Conservation (phyloP, 768 basidiomycete species). For the Leucosporidium creatinivorum region DNA sequence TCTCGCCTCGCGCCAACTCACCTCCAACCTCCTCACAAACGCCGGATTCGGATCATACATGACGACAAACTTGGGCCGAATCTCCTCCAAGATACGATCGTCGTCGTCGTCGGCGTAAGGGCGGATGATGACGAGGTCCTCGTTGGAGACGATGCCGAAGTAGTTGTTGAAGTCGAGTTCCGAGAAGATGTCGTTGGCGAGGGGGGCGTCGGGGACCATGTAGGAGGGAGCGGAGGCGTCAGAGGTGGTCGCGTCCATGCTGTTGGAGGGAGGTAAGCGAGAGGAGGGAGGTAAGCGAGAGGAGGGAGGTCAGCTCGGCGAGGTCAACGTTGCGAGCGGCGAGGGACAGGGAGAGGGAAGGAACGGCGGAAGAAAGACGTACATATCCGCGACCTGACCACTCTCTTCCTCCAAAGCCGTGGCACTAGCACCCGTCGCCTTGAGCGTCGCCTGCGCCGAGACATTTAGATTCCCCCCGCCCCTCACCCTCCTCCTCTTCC, state of each 20-base stretch:
- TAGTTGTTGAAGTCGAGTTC: constrained; percentile 60
- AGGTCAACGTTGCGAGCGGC: too few species aligned
- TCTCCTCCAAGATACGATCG: constrained; percentile 75
- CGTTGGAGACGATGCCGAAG: constrained; percentile 70
- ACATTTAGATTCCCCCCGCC: constrained; percentile 54
- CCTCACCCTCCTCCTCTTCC: constrained; percentile 62
- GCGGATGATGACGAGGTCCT: constrained; percentile 75
- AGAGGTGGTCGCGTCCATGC: constrained; percentile 6
- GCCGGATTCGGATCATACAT: constrained; percentile 94
- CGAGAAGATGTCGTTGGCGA: constrained; percentile 34
- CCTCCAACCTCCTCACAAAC: constrained; percentile 86
- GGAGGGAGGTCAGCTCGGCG: too few species aligned
- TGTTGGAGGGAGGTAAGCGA: not conserved
- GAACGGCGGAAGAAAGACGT: not conserved
- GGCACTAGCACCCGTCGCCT: constrained; percentile 14
- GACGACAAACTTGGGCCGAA: constrained; percentile 83
- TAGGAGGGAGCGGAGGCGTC: not conserved
- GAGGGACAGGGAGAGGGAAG: not conserved
- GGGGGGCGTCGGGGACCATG: not conserved
- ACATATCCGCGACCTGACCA: constrained; percentile 56
- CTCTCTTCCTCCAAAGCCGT: constrained; percentile 37
- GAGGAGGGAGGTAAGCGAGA: not conserved
- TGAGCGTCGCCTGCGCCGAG: not conserved
- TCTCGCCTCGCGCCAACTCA: constrained; percentile 40
- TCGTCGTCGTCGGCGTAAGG: constrained; percentile 89